These are phyloP conservation scores for Sanghuangporus sanghuang DNA, from an alignment of 1,284 basidiomycete genomes.

Conservation along the genomic window DNA sequence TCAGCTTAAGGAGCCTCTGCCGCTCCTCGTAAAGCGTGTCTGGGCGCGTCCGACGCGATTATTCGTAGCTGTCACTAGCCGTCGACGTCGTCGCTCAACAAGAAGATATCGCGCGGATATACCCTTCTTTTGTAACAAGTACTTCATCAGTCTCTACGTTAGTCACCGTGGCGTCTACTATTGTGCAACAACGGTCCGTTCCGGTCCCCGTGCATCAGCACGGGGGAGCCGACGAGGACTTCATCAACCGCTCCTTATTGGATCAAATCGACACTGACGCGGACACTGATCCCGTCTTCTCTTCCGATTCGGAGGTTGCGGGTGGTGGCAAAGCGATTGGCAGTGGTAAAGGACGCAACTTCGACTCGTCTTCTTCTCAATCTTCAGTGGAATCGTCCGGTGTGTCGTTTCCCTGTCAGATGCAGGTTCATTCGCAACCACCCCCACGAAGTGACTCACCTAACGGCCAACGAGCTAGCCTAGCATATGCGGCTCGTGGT, in stretches of 20 bases:
- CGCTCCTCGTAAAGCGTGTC: slow-evolving; percentile 9
- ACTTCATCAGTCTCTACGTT: slow-evolving; percentile 14
- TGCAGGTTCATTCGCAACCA: slow-evolving; percentile 38
- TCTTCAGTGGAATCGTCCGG: slow-evolving; percentile 49
- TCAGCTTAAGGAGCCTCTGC: not conserved
- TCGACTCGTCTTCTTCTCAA: slow-evolving; percentile 40
- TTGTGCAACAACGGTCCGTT: slow-evolving; percentile 29
- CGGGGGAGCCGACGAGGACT: slow-evolving; percentile 61
- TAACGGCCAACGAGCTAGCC: slow-evolving; percentile 26
- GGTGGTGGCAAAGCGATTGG: slow-evolving; percentile 23
- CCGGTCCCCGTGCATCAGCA: slow-evolving; percentile 34
- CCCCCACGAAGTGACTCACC: slow-evolving; percentile 47
- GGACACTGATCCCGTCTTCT: slow-evolving; percentile 63
- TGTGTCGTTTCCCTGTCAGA: slow-evolving; percentile 46
- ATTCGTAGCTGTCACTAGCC: not conserved
- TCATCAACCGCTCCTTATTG: slow-evolving; percentile 75
- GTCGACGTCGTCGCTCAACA: slow-evolving; percentile 16
- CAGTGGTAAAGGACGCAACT: slow-evolving; percentile 27
- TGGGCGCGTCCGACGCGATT: slow-evolving; percentile 13
- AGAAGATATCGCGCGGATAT: slow-evolving; percentile 6
- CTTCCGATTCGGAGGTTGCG: slow-evolving; percentile 49
- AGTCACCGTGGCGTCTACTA: slow-evolving; percentile 20
- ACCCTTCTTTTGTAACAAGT: not conserved
- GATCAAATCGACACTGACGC: slow-evolving; percentile 75
- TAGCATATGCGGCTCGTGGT: slow-evolving; percentile 29